Evolutionary conservation across 768 basidiomycete genomes (phyloP), one percentile per base, ranked within the genome.

Genomic region (Boletus speciosus): DNA sequence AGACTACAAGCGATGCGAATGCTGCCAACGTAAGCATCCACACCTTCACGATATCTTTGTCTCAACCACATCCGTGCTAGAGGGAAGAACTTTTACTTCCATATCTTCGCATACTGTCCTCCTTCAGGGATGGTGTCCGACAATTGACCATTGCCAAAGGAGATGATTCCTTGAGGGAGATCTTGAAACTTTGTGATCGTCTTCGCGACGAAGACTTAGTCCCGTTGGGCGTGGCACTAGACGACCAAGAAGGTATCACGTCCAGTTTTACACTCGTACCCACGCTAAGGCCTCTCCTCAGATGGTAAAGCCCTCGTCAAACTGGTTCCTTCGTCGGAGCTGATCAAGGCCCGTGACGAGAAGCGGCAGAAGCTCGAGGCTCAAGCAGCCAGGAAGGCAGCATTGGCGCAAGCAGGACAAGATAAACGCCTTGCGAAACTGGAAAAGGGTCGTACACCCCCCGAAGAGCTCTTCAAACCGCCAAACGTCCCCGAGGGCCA

Each of bases 231-330:
- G 92, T 99, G 6, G 94, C 94, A 8, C 76, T 99, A 34, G 97
- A 98, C 67, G 97, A 99, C 74, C 92, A 93, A 74, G 93, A 95
- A 78, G 93, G 93, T 86, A 51, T 49, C 2, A 57, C 47, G 75
- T 69, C 0, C 11, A 8, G 4, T 39, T 40, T 41, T 34, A 36
- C 47, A 16, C 47, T 46, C 37, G 10, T 37, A 19, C 23, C 38
- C 34, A 23, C 19, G 19, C 54, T 23, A 27, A 51, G 15, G 34
- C 47, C 10, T 36, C 31, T 36, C 44, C 31, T 31, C 59, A 94
- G 94, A 95, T 75, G 95, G 95, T n/a, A 86, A 85, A 64, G 96
- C 96, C 4, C 83, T 98, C 31, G 89, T 97, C 55, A 98, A 98
- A 71, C 78, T 98, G 40, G 90, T 95, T 25, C 76, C 90, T 37